Base-by-base conservation (phyloP, 768 basidiomycete species). In the Chalciporus chontae region DNA sequence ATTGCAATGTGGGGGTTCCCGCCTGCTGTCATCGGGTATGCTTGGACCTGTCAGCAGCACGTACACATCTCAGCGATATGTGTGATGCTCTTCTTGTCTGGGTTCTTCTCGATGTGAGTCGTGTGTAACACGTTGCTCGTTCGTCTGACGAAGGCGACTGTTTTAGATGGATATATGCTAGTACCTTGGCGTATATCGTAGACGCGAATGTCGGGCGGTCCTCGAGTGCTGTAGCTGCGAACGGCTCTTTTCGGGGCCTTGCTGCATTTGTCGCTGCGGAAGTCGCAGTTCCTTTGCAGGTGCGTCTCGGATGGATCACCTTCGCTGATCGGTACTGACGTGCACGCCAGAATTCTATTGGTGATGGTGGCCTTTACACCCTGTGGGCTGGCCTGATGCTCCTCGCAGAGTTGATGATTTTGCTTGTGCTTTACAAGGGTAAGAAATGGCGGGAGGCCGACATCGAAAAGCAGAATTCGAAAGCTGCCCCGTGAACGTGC, bases 141-240 rank as follows among this genome's bases (percentile, higher is more conserved):
- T 21, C 3, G 3, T n/a, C 26, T 58, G 17, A 49, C 15, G 8
- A n/a, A n/a, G 0, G 8, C 27, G 8, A 8, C 14, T 32, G n/a
- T 5, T 21, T 32, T 13, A 81, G 78, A 62, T 74, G 74, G 67
- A 80, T 84, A 43, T 87, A 88, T 63, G 70, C 84, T 0, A 83
- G 81, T 38, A 84, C 87, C 0, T 71, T 96, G 27, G 85, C 92
- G 0, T 94, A 93, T 62, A 79, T 94, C 29, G 90, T 94, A 3
- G 92, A 96, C 61, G 82, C 90, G 8, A 96, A 94, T 58, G 73
- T 75, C 3, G 93, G 93, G 6, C 78, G 84, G 14, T 89, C 89
- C 0, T 85, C 89, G 0, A 82, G 81, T 2, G 90, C 88, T 0
- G 79, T 83, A 7, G 90, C 92, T 0, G 70, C 77, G 31, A 94